Evolutionary conservation across 306 rosid genomes (phyloP).

Genomic region (Trichosanthes cucumerina): DNA sequence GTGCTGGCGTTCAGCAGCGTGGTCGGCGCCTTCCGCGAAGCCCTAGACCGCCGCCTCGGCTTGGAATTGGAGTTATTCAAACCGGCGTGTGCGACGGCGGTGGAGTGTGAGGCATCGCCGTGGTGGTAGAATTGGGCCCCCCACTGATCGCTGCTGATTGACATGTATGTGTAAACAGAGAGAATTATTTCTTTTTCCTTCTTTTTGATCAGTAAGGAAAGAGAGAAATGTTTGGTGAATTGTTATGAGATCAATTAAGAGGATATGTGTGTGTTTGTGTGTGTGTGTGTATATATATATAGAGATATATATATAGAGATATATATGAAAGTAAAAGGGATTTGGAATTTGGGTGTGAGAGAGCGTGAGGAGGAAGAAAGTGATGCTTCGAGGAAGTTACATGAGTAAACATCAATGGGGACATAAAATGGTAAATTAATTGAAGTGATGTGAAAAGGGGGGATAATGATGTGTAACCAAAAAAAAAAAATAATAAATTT

Average conservation of each 20-base stretch:
- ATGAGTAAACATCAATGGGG: neutral
- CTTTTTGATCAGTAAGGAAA: no score
- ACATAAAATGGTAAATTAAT: neutral
- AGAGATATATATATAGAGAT: no score
- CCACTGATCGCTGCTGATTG: slow-evolving; percentile 27
- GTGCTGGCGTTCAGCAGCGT: slow-evolving; percentile 63
- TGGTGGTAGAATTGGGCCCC: slow-evolving; percentile 36
- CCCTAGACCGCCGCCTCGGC: slow-evolving; percentile 42
- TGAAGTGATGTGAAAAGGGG: neutral
- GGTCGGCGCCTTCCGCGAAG: slow-evolving; percentile 56
- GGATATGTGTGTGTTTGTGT: no score
- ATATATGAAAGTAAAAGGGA: no score
- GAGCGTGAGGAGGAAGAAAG: slow-evolving; percentile 21
- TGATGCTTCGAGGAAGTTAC: slow-evolving; percentile 49
- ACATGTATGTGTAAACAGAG: neutral
- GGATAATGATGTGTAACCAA: neutral
- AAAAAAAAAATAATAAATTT: neutral
- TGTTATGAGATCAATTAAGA: neutral
- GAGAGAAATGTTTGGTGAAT: neutral
- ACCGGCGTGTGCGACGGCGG: neutral
- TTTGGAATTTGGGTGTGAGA: neutral
- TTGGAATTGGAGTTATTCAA: slow-evolving; percentile 25
- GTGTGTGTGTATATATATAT: no score
- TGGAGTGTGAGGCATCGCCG: slow-evolving; percentile 6
- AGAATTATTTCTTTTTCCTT: no score